Base-by-base conservation (phyloP, 2,329 filamentous ascomycete species). In the Bisporella sp. region DNA sequence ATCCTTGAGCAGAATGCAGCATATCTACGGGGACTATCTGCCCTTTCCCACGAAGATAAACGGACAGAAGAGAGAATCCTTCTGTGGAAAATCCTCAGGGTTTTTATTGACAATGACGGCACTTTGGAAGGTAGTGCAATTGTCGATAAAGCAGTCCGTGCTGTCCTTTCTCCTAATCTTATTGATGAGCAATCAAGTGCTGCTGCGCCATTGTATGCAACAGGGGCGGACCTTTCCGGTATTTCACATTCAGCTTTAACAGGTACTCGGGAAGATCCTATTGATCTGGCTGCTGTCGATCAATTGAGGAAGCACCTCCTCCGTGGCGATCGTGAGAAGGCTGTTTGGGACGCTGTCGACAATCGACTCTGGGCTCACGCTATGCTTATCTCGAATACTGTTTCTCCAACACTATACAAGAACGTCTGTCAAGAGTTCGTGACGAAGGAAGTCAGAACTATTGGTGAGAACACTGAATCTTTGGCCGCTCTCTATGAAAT, bases 361-460 rank as follows among this genome's bases (percentile, higher is more conserved):
- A 90, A 91, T 66, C 82, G 91, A 45, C 73, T 99, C 3, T 99
- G 95, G 95, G 93, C 89, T 2, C 95, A 99, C 67, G 95, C 93
- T 3, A 87, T 99, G 78, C 75, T 99, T 21, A 85, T 99, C 35
- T 86, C 93, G 1, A 79, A 82, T 54, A 83, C 82, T 0, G 67
- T 95, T 5, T 93, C 89, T 1, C 74, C 87, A 45, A 87, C 89
- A 28, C 74, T 95, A 2, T 97, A 95, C 79, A 95, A 90, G 66
- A 88, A 95, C 64, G 91, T 99, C 30, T 82, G 90, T 1, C 90
- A 95, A 62, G 93, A 99, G 62, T 99, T 99, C 62, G 86, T 99
- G 13, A 85, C 90, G 58, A 91, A 95, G 62, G 93, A 99, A 66
- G 89, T 99, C 49, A 95, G 93, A 65, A 85, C 85, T 47, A 73